phyloP scores from a whole-genome alignment of 1,284 basidiomycete genomes.

The Phylloboletellus chloephorus region DNA sequence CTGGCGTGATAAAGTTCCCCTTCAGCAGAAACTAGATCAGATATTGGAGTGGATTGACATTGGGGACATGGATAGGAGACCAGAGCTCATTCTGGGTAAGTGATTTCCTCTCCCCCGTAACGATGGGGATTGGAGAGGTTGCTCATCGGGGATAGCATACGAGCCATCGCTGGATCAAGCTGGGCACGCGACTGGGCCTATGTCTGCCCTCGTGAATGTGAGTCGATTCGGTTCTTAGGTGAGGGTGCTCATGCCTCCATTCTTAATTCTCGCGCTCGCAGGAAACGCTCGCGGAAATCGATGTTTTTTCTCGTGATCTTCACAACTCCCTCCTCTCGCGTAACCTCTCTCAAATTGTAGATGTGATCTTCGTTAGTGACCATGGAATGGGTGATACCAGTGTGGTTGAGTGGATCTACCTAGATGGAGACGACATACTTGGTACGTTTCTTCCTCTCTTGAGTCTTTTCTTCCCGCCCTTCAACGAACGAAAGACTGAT shows the following conservation, averaged over 20 bases:
- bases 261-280: slow-evolving; percentile 24
- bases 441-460: slow-evolving; percentile 33
- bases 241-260: neutral
- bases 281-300: slow-evolving; percentile 66
- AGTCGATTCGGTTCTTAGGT: slow-evolving; percentile 28
- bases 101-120: slow-evolving; percentile 5
- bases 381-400: slow-evolving; percentile 91
- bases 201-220: slow-evolving; percentile 68
- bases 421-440: slow-evolving; percentile 66
- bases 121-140: neutral
- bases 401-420: slow-evolving; percentile 67
- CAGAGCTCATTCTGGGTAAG: slow-evolving; percentile 74
- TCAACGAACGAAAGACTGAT: neutral
- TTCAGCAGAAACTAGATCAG: slow-evolving; percentile 66
- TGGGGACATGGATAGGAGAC: slow-evolving; percentile 55
- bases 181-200: slow-evolving; percentile 75
- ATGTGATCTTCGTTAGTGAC: slow-evolving; percentile 87
- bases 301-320: slow-evolving; percentile 70
- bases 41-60: slow-evolving; percentile 76
- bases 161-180: slow-evolving; percentile 77
- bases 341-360: slow-evolving; percentile 77
- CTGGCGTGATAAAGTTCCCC: slow-evolving; percentile 55
- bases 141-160: slow-evolving; percentile 46
- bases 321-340: slow-evolving; percentile 59
- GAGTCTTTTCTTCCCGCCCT: neutral